Percentiles rank a stretch among this genome's conserved stretches.
phyloP scores from a whole-genome alignment of 306 rosid species.

The Argentina anserina region DNA sequence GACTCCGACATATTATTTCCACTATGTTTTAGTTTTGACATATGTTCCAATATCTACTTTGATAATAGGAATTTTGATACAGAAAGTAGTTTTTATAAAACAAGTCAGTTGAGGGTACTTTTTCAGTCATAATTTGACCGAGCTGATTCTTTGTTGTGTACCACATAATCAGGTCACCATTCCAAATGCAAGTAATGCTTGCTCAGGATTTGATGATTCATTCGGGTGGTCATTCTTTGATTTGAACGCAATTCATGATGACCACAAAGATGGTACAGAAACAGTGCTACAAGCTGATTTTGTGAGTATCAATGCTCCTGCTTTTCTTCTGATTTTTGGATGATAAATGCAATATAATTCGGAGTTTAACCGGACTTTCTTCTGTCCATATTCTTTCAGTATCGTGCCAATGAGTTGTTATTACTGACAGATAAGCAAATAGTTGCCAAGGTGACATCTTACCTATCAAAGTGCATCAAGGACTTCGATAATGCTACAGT shows the following conservation, averaged over 20 bases:
- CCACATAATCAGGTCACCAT: conserved; percentile 41
- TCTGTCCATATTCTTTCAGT: conserved; percentile 26
- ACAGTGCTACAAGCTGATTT: conserved; percentile 57
- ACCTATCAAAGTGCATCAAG: conserved; percentile 46
- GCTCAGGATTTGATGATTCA: conserved; percentile 38
- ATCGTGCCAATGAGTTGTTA: conserved; percentile 50
- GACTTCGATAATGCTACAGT: conserved; percentile 35
- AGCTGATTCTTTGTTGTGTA: conserved; percentile 6
- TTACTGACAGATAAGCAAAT: conserved; percentile 37
- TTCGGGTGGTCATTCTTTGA: conserved; percentile 58
- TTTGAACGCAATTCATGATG: conserved; percentile 49
- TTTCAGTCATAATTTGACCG: neutral
- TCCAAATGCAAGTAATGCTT: conserved; percentile 48
- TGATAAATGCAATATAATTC: neutral
- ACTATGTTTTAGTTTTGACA: neutral
- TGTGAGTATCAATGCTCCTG: conserved; percentile 34
- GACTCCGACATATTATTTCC: neutral
- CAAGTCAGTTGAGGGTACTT: neutral
- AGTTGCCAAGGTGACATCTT: conserved; percentile 35
- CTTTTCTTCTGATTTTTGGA: neutral
- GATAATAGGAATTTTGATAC: neutral
- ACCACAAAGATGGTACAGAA: conserved; percentile 31
- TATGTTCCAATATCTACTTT: neutral
- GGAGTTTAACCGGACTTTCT: neutral
- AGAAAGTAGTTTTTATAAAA: neutral